These are phyloP conservation scores for Monosporascus sp. DNA, from an alignment of 2,329 filamentous ascomycete genomes.

Conservation along the genomic window DNA sequence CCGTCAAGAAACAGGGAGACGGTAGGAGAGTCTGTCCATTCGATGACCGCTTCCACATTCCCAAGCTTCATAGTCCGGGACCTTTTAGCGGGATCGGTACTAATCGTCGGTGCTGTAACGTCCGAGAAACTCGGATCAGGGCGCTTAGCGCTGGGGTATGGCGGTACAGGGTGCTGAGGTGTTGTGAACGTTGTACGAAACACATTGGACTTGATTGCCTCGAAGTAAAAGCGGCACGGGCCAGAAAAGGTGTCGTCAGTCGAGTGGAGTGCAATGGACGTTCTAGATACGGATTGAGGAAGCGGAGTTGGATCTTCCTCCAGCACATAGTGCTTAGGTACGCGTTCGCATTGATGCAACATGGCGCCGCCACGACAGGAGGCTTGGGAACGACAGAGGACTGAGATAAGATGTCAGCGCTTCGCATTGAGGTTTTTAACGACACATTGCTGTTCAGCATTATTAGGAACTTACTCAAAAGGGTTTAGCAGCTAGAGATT, in stretches of 20 bases:
- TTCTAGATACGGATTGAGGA: neutral
- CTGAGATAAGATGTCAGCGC: too few species aligned
- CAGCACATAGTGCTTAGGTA: slow-evolving; percentile 21
- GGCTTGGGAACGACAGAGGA: too few species aligned
- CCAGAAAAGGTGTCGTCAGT: slow-evolving; percentile 26
- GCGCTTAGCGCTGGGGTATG: slow-evolving; percentile 54
- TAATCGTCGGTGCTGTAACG: slow-evolving; percentile 22
- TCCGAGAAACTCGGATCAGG: slow-evolving; percentile 31
- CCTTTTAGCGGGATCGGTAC: slow-evolving; percentile 25
- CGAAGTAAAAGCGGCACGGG: slow-evolving; percentile 55
- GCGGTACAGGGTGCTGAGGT: slow-evolving; percentile 55
- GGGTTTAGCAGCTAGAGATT: too few species aligned
- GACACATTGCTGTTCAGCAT: too few species aligned
- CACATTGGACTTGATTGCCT: slow-evolving; percentile 54
- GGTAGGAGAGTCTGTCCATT: slow-evolving; percentile 54
- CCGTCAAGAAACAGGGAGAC: slow-evolving; percentile 48
- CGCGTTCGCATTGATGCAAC: slow-evolving; percentile 16
- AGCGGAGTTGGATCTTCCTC: slow-evolving; percentile 4
- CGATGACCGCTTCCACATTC: slow-evolving; percentile 46
- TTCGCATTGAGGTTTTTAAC: too few species aligned
- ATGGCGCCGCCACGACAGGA: slow-evolving; percentile 10
- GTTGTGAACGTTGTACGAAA: slow-evolving; percentile 66
- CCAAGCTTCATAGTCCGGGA: slow-evolving; percentile 40
- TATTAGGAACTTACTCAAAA: too few species aligned
- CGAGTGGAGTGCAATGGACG: slow-evolving; percentile 36